phyloP scores from a whole-genome alignment of 805 yeast genomes.

The Grigorovia yakushimaensis region DNA sequence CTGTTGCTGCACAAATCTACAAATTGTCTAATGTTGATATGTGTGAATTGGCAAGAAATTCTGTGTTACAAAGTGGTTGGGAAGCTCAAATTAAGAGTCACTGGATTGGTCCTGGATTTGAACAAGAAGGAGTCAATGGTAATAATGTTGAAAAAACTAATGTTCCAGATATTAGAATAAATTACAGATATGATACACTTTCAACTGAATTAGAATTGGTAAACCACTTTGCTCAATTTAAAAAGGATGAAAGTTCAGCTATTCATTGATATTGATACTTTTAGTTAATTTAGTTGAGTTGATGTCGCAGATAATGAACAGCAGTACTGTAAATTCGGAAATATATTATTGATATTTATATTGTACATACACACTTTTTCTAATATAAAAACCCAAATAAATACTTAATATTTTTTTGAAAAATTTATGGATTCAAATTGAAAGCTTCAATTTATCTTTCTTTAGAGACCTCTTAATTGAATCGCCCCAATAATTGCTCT shows the following conservation, averaged over 20 bases:
- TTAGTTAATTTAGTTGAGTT: not conserved
- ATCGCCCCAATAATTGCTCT: slow-evolving; percentile 39
- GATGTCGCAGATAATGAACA: no score
- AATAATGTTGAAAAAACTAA: slow-evolving; percentile 90
- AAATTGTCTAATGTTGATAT: slow-evolving; percentile 89
- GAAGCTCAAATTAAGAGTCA: slow-evolving; percentile 78
- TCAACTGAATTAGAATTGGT: slow-evolving; percentile 61
- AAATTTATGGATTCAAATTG: no score
- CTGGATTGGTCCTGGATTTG: slow-evolving; percentile 75
- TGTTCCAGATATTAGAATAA: slow-evolving; percentile 82
- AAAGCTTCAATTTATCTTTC: not conserved
- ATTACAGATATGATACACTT: slow-evolving; percentile 76
- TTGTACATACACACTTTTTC: not conserved
- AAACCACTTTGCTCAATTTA: slow-evolving; percentile 39
- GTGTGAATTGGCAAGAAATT: slow-evolving; percentile 92
- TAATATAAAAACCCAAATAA: not conserved
- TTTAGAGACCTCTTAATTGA: slow-evolving; percentile 36
- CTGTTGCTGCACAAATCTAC: slow-evolving; percentile 97
- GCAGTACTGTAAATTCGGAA: no score
- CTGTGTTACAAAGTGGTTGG: slow-evolving; percentile 91
- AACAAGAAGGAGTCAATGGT: slow-evolving; percentile 56
- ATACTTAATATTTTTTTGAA: no score
- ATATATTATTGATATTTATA: no score
- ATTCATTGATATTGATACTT: not conserved
- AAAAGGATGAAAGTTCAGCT: slow-evolving; percentile 3